These are phyloP conservation scores for Actinidia polygama DNA, from an alignment of 179 eudicot species.

Conservation along the genomic window DNA sequence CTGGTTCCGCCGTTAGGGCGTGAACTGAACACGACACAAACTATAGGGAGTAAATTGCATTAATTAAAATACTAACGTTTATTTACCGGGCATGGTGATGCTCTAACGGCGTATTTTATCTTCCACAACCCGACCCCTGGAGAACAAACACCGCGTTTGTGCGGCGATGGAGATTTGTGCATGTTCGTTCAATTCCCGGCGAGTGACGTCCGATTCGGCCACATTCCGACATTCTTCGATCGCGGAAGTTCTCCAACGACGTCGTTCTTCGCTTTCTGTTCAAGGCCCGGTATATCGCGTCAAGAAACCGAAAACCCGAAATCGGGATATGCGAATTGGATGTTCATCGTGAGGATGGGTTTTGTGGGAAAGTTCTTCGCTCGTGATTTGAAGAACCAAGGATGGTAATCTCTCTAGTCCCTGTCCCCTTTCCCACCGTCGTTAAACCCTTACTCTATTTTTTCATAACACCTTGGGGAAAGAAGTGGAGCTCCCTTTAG, in stretches of 20 bases:
- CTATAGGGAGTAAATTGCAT: too few species aligned
- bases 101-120: too few species aligned
- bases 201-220: conserved; percentile 4
- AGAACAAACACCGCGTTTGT: too few species aligned
- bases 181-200: conserved; percentile 19
- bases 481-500: too few species aligned
- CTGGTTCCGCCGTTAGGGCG: too few species aligned
- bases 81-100: too few species aligned
- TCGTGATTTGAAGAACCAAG: conserved; percentile 49
- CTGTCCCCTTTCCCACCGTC: too few species aligned
- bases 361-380: conserved; percentile 81
- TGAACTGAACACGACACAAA: too few species aligned
- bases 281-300: not conserved
- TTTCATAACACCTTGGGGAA: too few species aligned
- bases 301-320: not conserved
- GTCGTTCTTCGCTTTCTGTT: not conserved
- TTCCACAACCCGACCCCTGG: too few species aligned
- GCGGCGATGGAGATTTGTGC: conserved; percentile 28
- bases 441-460: too few species aligned
- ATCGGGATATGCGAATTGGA: conserved; percentile 34
- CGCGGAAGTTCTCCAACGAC: not conserved
- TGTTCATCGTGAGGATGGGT: conserved; percentile 88
- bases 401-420: conserved; percentile 54
- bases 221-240: not conserved
- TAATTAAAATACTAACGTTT: too few species aligned